Base-by-base conservation (phyloP, 75 land plant genomes). In the Picea sitchensis region DNA sequence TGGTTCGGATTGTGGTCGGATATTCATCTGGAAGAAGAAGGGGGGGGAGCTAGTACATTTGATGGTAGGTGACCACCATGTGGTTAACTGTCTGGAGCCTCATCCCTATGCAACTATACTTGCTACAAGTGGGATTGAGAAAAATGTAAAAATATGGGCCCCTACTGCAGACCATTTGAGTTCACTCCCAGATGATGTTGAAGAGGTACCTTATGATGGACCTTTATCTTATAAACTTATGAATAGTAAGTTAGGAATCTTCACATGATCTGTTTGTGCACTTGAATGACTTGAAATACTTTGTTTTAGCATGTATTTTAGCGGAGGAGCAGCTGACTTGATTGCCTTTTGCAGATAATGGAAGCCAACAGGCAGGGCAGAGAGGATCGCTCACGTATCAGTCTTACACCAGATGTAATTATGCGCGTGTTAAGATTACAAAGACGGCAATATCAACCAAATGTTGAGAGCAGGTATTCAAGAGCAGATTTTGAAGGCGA, bases 1-100 rank as follows among this genome's bases (percentile, higher is more conserved):
- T 77, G 97, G 97, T 18, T 93, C 97, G 2, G 97, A 92, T 74
- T 95, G 97, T 78, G 95, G 97, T 30, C 78, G 85, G 44, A 83
- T 94, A 54, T 94, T 88, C 64, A 88, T 94, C 36, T 94, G 97
- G 97, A 86, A 78, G 86, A 94, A 92, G 83, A 89, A 80, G 68
- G 86, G 88, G 2, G 95, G 86, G 1, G 84, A 91, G 59, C 81
- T 94, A 0, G 61, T 94, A 12, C 86, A 90, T 15, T 7, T 91
- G 56, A 87, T 92, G 91, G 75, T 17, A 18, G 97, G 92, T 14
- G 97, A 94, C 58, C 83, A 67, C 36, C 83, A 82, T 15, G 77
- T 91, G 3, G 95, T 94, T 59, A 94, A 94, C 65, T 91, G 88
- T 58, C 77, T 94, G 23, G 95, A 90, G 67, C 87, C 95, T 9